phyloP scores from a whole-genome alignment of 2,329 filamentous ascomycete species.

The Pseudogymnoascus sp. region DNA sequence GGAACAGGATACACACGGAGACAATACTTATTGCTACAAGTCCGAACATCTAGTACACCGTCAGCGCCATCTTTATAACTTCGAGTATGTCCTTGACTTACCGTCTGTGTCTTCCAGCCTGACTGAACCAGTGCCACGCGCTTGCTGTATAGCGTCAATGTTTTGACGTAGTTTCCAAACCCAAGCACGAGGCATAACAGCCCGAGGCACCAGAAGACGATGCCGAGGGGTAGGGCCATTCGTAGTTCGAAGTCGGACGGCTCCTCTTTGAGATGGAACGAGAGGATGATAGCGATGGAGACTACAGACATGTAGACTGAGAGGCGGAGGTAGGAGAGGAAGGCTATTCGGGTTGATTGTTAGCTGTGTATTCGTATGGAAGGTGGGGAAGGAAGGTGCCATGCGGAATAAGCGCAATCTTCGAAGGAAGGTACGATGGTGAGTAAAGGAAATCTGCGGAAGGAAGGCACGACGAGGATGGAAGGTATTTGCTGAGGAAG shows the following conservation, averaged over 20 bases:
- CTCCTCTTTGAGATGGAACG: slow-evolving; percentile 76
- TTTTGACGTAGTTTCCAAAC: slow-evolving; percentile 78
- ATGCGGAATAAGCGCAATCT: neutral
- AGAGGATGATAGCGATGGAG: slow-evolving; percentile 80
- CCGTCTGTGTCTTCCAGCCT: slow-evolving; percentile 84
- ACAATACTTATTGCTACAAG: slow-evolving; percentile 56
- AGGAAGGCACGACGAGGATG: neutral
- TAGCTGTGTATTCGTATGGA: slow-evolving; percentile 42
- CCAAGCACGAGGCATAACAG: slow-evolving; percentile 70
- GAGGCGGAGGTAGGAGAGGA: slow-evolving; percentile 84
- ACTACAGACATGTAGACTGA: slow-evolving; percentile 88
- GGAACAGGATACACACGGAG: slow-evolving; percentile 55
- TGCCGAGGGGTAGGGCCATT: slow-evolving; percentile 75
- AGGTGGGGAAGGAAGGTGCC: slow-evolving; percentile 46
- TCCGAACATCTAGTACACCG: slow-evolving; percentile 46
- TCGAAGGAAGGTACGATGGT: neutral
- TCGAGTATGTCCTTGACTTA: slow-evolving; percentile 29
- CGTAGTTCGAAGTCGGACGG: slow-evolving; percentile 63
- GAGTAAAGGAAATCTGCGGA: neutral
- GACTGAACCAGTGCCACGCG: slow-evolving; percentile 80
- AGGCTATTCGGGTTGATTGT: slow-evolving; percentile 53
- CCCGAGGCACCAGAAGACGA: slow-evolving; percentile 79
- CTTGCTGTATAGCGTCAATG: slow-evolving; percentile 70
- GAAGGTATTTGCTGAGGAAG: slow-evolving; percentile 11
- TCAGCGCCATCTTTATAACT: neutral